Evolutionary conservation across 176 grass and related monocot species (phyloP).

Genomic region (Olyra latifolia): DNA sequence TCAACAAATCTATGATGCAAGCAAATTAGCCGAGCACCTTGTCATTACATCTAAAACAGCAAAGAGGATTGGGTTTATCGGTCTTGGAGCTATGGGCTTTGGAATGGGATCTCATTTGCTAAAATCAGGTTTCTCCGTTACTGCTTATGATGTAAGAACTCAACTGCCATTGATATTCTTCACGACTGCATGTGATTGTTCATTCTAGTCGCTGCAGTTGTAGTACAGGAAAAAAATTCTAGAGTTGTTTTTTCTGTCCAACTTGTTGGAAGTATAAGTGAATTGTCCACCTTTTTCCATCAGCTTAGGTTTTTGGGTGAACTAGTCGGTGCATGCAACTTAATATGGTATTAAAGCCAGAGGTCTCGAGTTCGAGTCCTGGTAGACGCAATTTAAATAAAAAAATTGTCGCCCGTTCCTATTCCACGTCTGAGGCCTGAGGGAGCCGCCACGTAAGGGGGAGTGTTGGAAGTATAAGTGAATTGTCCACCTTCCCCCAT

Average conservation of each 20-base stretch:
- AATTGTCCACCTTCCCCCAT: too few relatives aligned
- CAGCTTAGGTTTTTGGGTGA: too few relatives aligned
- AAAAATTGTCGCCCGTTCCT: too few relatives aligned
- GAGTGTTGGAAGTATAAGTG: too few relatives aligned
- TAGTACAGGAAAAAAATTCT: slow-evolving; percentile 19
- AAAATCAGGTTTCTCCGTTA: slow-evolving; percentile 77
- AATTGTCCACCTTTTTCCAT: too few relatives aligned
- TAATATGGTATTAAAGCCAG: too few relatives aligned
- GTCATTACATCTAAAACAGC: slow-evolving; percentile 57
- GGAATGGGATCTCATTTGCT: slow-evolving; percentile 97
- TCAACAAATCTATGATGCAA: slow-evolving; percentile 70
- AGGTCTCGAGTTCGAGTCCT: too few relatives aligned
- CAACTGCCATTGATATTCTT: slow-evolving; percentile 4
- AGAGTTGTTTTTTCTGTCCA: background rate
- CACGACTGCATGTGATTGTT: background rate
- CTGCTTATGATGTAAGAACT: slow-evolving; percentile 89
- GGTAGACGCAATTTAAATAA: too few relatives aligned
- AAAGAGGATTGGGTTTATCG: slow-evolving; percentile 87
- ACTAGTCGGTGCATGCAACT: too few relatives aligned
- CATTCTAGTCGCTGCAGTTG: background rate
- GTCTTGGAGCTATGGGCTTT: slow-evolving; percentile 98
- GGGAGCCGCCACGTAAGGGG: too few relatives aligned
- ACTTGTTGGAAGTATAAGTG: too few relatives aligned
- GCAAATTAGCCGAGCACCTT: slow-evolving; percentile 63
- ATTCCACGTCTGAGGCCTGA: too few relatives aligned